Evolutionary conservation across 768 basidiomycete species (phyloP).

Genomic region (Naganishia kalamii): DNA sequence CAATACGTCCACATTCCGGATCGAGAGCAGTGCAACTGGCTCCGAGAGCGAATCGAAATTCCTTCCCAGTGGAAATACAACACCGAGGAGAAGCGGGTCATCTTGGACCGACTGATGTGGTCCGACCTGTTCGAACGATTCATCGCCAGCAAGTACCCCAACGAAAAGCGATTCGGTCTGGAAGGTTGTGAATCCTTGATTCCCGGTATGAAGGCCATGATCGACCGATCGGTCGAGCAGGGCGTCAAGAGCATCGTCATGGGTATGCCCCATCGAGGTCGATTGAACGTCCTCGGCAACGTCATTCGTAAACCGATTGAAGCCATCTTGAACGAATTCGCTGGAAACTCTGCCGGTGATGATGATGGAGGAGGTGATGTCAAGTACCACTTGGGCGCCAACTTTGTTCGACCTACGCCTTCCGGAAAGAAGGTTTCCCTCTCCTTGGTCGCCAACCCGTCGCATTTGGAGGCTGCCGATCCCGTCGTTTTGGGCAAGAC

Average conservation of each 20-base stretch:
- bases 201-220: constrained; percentile 99
- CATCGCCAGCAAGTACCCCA: constrained; percentile 96
- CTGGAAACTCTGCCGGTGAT: constrained; percentile 61
- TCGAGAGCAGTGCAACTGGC: constrained; percentile 99
- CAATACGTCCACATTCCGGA: constrained; percentile 76
- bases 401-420: constrained; percentile 95
- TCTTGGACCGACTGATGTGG: constrained; percentile 98
- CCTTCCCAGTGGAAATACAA: constrained; percentile 97
- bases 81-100: constrained; percentile 97
- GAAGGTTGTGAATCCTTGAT: constrained; percentile 97
- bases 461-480: constrained; percentile 93
- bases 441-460: constrained; percentile 96
- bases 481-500: constrained; percentile 99
- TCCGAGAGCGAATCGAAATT: constrained; percentile 87
- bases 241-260: constrained; percentile 95
- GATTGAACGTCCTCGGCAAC: constrained; percentile 94
- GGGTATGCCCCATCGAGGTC: constrained; percentile 98
- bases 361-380: constrained; percentile 90
- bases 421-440: constrained; percentile 96
- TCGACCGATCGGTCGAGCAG: constrained; percentile 93
- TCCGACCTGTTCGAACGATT: constrained; percentile 99
- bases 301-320: constrained; percentile 98
- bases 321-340: constrained; percentile 95
- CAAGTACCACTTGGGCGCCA: constrained; percentile 96
- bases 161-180: constrained; percentile 98